Evolutionary conservation across 306 rosid genomes (phyloP).

Genomic region (Bauhinia variegata): DNA sequence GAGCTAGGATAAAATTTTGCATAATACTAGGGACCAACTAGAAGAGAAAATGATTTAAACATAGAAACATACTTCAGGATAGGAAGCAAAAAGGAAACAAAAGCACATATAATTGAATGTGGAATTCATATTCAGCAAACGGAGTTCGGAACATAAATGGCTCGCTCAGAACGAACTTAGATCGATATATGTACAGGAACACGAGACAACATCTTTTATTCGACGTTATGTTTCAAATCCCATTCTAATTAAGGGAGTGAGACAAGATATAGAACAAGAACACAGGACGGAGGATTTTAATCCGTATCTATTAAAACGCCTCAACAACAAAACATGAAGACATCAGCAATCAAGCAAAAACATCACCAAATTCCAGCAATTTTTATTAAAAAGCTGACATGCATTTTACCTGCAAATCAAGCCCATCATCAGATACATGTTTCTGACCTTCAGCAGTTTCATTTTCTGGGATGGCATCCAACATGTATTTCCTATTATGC

Average conservation of each 20-base stretch:
- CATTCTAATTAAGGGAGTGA: too few relatives aligned
- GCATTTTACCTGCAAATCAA: slow-evolving; percentile 76
- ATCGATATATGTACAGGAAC: not conserved
- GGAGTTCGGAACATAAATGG: slow-evolving; percentile 12
- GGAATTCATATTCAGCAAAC: slow-evolving; percentile 10
- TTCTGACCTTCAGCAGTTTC: slow-evolving; percentile 65
- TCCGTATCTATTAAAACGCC: slow-evolving; percentile 2
- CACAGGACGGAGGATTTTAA: too few relatives aligned
- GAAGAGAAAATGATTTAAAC: slow-evolving; percentile 10
- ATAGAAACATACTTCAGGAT: slow-evolving; percentile 28
- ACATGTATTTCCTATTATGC: slow-evolving; percentile 55
- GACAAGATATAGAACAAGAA: too few relatives aligned
- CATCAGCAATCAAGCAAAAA: slow-evolving; percentile 18
- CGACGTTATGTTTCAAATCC: too few relatives aligned
- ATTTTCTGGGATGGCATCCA: slow-evolving; percentile 81
- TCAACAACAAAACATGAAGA: not conserved
- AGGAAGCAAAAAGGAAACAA: slow-evolving; percentile 38
- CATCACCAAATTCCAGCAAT: slow-evolving; percentile 18
- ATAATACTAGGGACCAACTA: slow-evolving; percentile 36
- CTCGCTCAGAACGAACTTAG: not conserved
- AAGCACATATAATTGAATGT: slow-evolving; percentile 18
- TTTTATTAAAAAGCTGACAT: too few relatives aligned
- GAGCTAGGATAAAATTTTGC: slow-evolving; percentile 37
- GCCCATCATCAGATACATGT: slow-evolving; percentile 49
- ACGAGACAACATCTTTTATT: too few relatives aligned